A percentile compares a stretch with the other conserved stretches of the same genome.
phyloP scores from a whole-genome alignment of 352 stramenopile species.

The Phytophthora podocarpi region DNA sequence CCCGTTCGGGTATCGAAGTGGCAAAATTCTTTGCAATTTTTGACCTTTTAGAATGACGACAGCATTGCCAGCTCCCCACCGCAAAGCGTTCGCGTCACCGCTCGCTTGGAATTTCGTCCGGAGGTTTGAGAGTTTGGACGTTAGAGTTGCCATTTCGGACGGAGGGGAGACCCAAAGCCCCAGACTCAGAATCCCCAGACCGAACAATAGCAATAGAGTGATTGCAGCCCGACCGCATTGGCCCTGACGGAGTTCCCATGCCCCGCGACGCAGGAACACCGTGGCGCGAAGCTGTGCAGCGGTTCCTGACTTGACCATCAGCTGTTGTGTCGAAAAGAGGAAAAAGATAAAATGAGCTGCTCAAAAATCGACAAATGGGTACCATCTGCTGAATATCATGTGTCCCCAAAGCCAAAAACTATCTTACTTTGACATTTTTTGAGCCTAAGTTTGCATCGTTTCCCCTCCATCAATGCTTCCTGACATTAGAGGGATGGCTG shows the following conservation, averaged over 20 bases:
- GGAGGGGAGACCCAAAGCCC: slow-evolving; percentile 11
- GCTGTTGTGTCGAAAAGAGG: not conserved
- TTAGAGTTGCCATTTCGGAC: not conserved
- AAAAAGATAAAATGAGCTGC: not conserved
- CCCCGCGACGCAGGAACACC: slow-evolving; percentile 30
- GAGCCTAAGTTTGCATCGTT: too few species aligned
- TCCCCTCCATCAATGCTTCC: too few species aligned
- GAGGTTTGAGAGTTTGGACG: slow-evolving; percentile 9
- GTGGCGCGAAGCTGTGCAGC: slow-evolving; percentile 20
- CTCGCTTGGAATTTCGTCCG: slow-evolving; percentile 8
- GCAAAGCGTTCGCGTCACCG: slow-evolving; percentile 23
- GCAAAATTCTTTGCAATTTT: slow-evolving; percentile 35
- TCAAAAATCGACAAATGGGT: too few species aligned
- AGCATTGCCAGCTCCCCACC: slow-evolving; percentile 17
- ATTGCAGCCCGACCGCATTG: slow-evolving; percentile 11
- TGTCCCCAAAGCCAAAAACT: too few species aligned
- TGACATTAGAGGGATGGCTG: too few species aligned
- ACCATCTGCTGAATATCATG: too few species aligned
- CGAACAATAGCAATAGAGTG: slow-evolving; percentile 20
- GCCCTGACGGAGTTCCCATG: slow-evolving; percentile 29
- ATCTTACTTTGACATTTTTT: too few species aligned
- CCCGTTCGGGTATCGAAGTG: slow-evolving; percentile 50
- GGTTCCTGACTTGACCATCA: slow-evolving; percentile 17
- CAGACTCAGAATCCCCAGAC: slow-evolving; percentile 12
- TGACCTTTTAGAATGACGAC: slow-evolving; percentile 43